phyloP scores from a whole-genome alignment of 2,329 filamentous ascomycete genomes.

The Aspergillus candidus region DNA sequence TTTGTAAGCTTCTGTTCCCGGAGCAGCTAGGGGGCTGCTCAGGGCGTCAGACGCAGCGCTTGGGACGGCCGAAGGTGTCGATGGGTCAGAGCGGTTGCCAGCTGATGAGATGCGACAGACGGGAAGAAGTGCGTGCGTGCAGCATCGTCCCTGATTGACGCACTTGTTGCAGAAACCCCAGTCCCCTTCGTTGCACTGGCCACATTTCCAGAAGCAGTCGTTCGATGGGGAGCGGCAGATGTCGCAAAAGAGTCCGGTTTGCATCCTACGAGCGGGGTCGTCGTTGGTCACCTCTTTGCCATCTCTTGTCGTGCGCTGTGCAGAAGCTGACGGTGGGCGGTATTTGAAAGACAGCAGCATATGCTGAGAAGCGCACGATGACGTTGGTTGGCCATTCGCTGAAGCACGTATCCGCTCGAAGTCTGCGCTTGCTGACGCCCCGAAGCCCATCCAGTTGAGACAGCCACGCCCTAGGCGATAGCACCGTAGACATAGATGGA shows the following conservation, averaged over 20 bases:
- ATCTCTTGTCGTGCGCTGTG: slow-evolving; percentile 31
- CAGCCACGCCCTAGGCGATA: slow-evolving; percentile 74
- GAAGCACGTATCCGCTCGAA: slow-evolving; percentile 53
- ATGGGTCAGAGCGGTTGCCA: slow-evolving; percentile 6
- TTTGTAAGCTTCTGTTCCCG: slow-evolving; percentile 50
- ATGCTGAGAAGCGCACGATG: slow-evolving; percentile 41
- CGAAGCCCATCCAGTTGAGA: slow-evolving; percentile 83
- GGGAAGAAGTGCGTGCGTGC: slow-evolving; percentile 74
- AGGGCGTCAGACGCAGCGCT: slow-evolving; percentile 19
- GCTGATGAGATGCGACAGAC: slow-evolving; percentile 56
- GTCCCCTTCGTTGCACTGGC: slow-evolving; percentile 79
- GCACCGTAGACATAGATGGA: slow-evolving; percentile 74
- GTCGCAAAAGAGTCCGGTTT: slow-evolving; percentile 79
- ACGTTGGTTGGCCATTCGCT: slow-evolving; percentile 15
- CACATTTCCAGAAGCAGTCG: slow-evolving; percentile 84
- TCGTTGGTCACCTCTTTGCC: slow-evolving; percentile 53
- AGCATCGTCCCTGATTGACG: slow-evolving; percentile 74
- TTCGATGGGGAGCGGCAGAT: slow-evolving; percentile 68
- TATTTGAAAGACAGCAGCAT: slow-evolving; percentile 40
- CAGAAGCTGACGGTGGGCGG: slow-evolving; percentile 22
- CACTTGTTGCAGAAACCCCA: slow-evolving; percentile 92
- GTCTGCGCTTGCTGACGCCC: slow-evolving; percentile 60
- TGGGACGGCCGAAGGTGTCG: slow-evolving; percentile 9
- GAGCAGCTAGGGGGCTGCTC: slow-evolving; percentile 30
- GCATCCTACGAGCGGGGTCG: slow-evolving; percentile 61